A percentile compares a stretch with the other conserved stretches of the same genome.
phyloP scores from a whole-genome alignment of 345 rosid species.

The Citrus medica region DNA sequence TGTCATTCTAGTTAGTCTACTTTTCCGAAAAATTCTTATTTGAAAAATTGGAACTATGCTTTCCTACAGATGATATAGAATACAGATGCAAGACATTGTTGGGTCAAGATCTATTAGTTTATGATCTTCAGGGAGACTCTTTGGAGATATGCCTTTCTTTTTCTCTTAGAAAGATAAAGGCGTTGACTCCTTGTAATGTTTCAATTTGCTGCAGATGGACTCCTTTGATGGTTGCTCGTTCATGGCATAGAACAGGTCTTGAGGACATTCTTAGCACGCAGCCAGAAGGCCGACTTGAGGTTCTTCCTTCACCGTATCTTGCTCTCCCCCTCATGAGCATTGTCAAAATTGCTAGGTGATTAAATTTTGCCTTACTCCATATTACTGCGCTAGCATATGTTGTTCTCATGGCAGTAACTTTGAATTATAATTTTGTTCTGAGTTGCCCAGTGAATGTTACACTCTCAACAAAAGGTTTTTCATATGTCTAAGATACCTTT shows the following conservation, averaged over 20 bases:
- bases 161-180: background rate
- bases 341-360: constrained; percentile 83
- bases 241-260: constrained; percentile 83
- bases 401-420: background rate
- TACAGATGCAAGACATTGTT: background rate
- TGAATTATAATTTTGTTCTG: background rate
- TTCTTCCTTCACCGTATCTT: constrained; percentile 64
- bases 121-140: background rate
- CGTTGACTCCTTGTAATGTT: constrained; percentile 8
- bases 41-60: background rate
- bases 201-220: constrained; percentile 63
- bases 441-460: background rate
- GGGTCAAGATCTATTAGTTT: background rate
- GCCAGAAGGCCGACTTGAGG: constrained; percentile 35
- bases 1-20: background rate
- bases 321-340: constrained; percentile 96
- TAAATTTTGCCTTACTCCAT: constrained; percentile 8
- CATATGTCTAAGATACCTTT: background rate
- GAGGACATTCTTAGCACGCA: constrained; percentile 63
- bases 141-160: background rate
- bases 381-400: background rate
- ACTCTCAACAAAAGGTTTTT: background rate
- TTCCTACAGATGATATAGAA: background rate
- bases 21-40: background rate
- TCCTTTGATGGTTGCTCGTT: constrained; percentile 87